Conservation (phyloP, 208 protist species). For the Leishmania guyanensis region DNA sequence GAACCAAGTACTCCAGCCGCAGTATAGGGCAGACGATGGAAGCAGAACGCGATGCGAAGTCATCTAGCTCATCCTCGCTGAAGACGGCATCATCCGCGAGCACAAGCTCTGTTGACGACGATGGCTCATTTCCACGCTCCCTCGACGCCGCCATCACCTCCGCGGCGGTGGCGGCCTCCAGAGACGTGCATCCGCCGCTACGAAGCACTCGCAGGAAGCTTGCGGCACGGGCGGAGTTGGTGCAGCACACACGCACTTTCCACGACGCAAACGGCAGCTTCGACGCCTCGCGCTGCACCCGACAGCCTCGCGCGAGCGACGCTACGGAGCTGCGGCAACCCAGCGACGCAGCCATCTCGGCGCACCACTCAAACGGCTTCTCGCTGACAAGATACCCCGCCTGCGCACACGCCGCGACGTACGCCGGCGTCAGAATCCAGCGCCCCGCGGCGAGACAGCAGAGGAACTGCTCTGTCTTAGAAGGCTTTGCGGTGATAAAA, state of each 20-base stretch:
- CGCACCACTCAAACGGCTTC: conserved; percentile 56
- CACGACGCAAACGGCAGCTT: conserved; percentile 50
- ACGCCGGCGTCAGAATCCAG: conserved; percentile 70
- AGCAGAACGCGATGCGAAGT: conserved; percentile 17
- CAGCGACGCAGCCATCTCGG: conserved; percentile 22
- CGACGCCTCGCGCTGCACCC: conserved; percentile 34
- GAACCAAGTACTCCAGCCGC: conserved; percentile 67
- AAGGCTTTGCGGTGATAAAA: conserved; percentile 61
- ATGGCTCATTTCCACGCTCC: neutral
- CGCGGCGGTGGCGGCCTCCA: conserved; percentile 17
- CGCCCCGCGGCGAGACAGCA: conserved; percentile 59
- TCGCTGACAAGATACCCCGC: conserved; percentile 46
- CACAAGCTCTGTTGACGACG: conserved; percentile 21
- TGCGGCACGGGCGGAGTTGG: conserved; percentile 15
- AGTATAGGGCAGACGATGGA: conserved; percentile 33
- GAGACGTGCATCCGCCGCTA: conserved; percentile 46
- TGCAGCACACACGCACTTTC: conserved; percentile 58
- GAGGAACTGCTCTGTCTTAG: conserved; percentile 66
- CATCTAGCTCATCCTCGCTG: conserved; percentile 40
- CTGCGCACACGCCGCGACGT: conserved; percentile 39
- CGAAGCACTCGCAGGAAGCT: conserved; percentile 64
- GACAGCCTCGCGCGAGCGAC: conserved; percentile 49
- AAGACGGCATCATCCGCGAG: conserved; percentile 66
- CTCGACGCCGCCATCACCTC: conserved; percentile 28
- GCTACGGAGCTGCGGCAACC: conserved; percentile 33